Percentiles rank a stretch among this genome's conserved stretches.
Evolutionary conservation across 2,329 filamentous ascomycete genomes (phyloP).

Genomic region (Fonsecaea multimorphosa): DNA sequence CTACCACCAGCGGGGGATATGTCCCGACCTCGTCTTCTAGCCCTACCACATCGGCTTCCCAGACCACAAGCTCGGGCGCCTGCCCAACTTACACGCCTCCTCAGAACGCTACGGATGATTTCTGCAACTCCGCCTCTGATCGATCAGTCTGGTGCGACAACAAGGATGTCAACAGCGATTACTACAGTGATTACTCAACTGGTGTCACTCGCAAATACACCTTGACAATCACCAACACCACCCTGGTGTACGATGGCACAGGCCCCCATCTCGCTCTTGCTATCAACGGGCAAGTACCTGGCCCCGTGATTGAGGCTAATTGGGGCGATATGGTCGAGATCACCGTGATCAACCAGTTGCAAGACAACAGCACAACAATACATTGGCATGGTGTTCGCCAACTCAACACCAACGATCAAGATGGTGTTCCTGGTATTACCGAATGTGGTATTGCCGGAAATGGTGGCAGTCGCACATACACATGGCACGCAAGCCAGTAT

Average conservation of each 20-base stretch:
- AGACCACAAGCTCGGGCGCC: neutral
- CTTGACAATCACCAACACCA: slow-evolving; percentile 36
- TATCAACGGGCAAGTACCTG: slow-evolving; percentile 71
- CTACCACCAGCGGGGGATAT: slow-evolving; percentile 3
- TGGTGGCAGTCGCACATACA: slow-evolving; percentile 62
- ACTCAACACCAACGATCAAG: slow-evolving; percentile 57
- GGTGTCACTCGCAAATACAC: slow-evolving; percentile 33
- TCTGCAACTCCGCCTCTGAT: slow-evolving; percentile 32
- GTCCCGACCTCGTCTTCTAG: slow-evolving; percentile 9
- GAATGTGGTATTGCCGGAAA: slow-evolving; percentile 59
- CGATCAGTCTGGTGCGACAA: slow-evolving; percentile 35
- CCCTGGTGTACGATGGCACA: slow-evolving; percentile 34
- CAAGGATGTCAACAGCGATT: slow-evolving; percentile 30
- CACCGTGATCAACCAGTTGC: slow-evolving; percentile 61
- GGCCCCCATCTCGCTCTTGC: slow-evolving; percentile 62
- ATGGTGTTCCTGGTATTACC: slow-evolving; percentile 62
- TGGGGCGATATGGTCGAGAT: slow-evolving; percentile 64
- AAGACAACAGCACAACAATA: slow-evolving; percentile 64
- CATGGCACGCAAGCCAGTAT: slow-evolving; percentile 60
- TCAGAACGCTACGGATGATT: slow-evolving; percentile 26
- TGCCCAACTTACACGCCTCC: slow-evolving; percentile 25
- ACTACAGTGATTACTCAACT: slow-evolving; percentile 29
- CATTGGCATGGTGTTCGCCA: slow-evolving; percentile 60
- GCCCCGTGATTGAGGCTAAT: slow-evolving; percentile 68
- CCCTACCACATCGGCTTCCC: slow-evolving; percentile 3